phyloP scores from a whole-genome alignment of 148 eudicot species.

The Vaccinium corymbosum region DNA sequence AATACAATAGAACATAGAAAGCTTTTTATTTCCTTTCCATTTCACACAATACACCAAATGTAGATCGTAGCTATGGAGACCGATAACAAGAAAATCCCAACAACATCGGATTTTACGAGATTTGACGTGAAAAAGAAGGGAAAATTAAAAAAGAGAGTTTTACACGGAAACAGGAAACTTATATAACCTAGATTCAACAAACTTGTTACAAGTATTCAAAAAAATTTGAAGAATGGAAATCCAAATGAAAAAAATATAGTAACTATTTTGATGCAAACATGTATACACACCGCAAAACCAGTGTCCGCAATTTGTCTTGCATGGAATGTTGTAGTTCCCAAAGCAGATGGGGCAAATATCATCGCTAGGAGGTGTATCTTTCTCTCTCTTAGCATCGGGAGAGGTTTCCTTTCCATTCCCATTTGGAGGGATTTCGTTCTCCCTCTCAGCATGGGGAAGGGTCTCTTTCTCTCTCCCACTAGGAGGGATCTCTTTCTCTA shows the following conservation, averaged over 20 bases:
- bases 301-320: conserved; percentile 34
- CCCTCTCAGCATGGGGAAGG: not conserved
- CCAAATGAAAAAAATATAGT: not conserved
- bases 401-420: no score
- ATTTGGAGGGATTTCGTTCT: not conserved
- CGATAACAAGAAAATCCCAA: no score
- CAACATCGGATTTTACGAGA: no score
- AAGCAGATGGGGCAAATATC: conserved; percentile 36
- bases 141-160: not conserved
- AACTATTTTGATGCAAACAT: not conserved
- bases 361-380: conserved; percentile 26
- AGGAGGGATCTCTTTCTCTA: not conserved
- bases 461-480: not conserved
- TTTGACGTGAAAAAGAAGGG: no score
- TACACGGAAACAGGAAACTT: no score
- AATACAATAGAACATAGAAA: no score
- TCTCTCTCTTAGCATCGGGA: no score
- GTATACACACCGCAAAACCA: conserved; percentile 31
- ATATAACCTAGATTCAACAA: not conserved
- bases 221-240: not conserved
- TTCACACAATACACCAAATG: no score
- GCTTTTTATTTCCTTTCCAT: no score
- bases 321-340: conserved; percentile 26
- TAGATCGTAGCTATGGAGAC: no score
- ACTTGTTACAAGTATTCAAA: not conserved